Base-by-base conservation (phyloP, 2,329 filamentous ascomycete genomes). In the Aspergillus sp. region DNA sequence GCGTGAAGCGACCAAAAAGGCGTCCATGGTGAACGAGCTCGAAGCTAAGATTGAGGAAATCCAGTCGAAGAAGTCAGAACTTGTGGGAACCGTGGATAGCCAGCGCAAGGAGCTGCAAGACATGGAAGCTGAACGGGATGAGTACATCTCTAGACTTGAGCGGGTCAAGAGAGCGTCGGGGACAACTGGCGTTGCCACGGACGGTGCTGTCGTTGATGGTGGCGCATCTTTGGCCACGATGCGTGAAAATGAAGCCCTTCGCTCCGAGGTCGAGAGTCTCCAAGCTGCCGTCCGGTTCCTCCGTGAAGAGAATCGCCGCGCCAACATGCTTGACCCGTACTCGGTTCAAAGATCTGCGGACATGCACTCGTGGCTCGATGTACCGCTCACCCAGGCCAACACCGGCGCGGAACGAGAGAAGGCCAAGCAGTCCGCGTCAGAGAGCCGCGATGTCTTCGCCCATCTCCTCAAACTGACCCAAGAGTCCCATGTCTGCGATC, bases 1-100 rank as follows among this genome's bases (percentile, higher is more conserved):
- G 79, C 78, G 80, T 36, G 86, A 93, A 51, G 83, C 84, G 4
- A 77, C 78, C 43, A 78, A 82, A 53, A 88, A 89, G 60, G 76
- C 82, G 10, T 75, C 57, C 3, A 53, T 59, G 37, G 59, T 62
- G 13, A 65, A 64, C 40, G 61, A 64, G 5, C 52, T 66, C 17
- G 62, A 66, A 42, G 37, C 47, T 10, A 58, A 62, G 36, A 52
- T 67, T 26, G 59, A 64, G 36, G 47, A 52, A n/a, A 42, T 61
- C 26, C 57, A 58, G 34, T 34, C 46, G 8, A 56, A 57, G 26
- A 53, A 57, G 34, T 31, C 42, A 4, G 53, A 59, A 12, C 52
- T 57, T 4, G 43, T 52, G 30, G 51, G 37, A 22, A 51, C 46
- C 5, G 51, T 57, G 10, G 56, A 59, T 25, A 49, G 42, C 32